phyloP scores from a whole-genome alignment of 495 filamentous ascomycete species.

The Platismatia glauca region DNA sequence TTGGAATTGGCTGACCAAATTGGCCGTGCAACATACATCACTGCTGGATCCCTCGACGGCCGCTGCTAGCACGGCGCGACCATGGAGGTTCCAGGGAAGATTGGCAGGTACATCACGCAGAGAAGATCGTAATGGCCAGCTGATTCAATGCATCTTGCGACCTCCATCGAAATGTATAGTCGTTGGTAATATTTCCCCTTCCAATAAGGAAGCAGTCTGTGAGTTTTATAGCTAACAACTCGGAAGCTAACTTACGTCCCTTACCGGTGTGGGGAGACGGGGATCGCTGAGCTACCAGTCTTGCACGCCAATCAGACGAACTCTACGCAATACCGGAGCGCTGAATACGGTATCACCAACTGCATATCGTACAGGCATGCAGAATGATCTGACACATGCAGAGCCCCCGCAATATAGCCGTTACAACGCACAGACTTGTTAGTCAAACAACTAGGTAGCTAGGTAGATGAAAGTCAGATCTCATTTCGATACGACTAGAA shows the following conservation, averaged over 20 bases:
- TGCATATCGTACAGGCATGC: background rate
- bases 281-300: background rate
- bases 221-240: background rate
- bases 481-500: background rate
- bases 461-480: background rate
- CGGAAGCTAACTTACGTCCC: background rate
- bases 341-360: background rate
- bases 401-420: background rate
- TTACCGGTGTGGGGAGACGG: background rate
- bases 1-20: background rate
- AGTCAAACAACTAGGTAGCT: background rate
- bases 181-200: background rate
- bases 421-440: background rate
- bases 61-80: background rate
- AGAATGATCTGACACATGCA: background rate
- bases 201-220: background rate
- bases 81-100: background rate
- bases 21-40: background rate
- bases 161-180: background rate
- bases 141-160: background rate
- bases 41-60: background rate
- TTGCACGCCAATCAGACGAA: background rate
- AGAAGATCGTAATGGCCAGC: background rate
- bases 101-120: background rate
- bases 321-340: background rate